Base-by-base conservation (phyloP, 345 rosid species). In the Orychophragmus violaceus region DNA sequence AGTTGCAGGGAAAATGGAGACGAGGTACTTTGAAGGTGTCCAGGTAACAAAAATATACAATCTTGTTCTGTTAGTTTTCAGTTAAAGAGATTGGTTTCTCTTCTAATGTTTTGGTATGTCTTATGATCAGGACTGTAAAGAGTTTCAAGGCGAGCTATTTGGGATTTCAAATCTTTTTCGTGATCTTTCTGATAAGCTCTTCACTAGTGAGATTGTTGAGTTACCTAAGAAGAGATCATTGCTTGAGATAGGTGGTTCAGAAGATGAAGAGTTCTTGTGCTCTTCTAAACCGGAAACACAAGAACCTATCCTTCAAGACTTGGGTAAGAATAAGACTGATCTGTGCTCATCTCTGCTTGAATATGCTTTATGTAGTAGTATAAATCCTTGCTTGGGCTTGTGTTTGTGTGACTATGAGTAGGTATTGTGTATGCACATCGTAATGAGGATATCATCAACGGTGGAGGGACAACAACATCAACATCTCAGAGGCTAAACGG, bases 1-100 rank as follows among this genome's bases (percentile, higher is more conserved):
- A n/a, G 86, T 94, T 50, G 72, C 96, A 0, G 99, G 99, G 44
- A 94, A 94, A 77, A 87, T 88, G 87, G 98, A 94, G 78, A 84
- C 84, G 28, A 81, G 96, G 59, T 90, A 88, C 74, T 94, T 90
- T 69, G 97, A 90, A 83, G 97, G 99, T 8, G 96, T 94, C 48
- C 98, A 90, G 96, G 97, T 88, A 68, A 50, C 28, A 18, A 58
- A 28, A 3, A 6, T 5, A 29, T 36, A 28, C 2, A 13, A 3
- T 8, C 35, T 22, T 27, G 19, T 27, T 62, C 23, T 52, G 29
- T 49, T 48, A 23, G 42, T 13, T 48, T 28, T 50, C 35, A 23
- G 1, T 17, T 25, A 42, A 48, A 24, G 33, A 42, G 54, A 13
- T 16, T 18, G 27, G 19, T 61, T 11, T 19, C 12, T 29, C 23